These are phyloP conservation scores for Pharus latifolius DNA, from an alignment of 176 grass and related monocot genomes.

Conservation along the genomic window DNA sequence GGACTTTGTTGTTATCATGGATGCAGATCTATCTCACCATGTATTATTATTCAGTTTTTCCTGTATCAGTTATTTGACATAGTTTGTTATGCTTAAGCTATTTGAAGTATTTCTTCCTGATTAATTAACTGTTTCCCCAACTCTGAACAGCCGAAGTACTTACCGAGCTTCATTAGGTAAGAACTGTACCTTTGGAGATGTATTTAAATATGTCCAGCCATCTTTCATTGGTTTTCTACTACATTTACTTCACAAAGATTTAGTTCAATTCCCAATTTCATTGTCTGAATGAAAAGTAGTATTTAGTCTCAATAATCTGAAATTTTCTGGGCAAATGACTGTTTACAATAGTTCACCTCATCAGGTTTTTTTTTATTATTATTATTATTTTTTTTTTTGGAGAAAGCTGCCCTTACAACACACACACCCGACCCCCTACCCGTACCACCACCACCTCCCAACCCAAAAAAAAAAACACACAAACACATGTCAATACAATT, in stretches of 20 bases:
- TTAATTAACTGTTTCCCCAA: conserved; percentile 11
- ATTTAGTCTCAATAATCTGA: background rate
- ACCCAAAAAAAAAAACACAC: too few relatives aligned
- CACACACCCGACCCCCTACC: too few relatives aligned
- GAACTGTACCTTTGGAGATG: background rate
- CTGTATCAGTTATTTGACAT: conserved; percentile 7
- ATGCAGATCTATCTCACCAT: conserved; percentile 93
- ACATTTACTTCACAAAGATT: conserved; percentile 3
- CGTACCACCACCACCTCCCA: too few relatives aligned
- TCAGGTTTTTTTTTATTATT: too few relatives aligned
- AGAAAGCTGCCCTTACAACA: too few relatives aligned
- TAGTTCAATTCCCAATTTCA: background rate
- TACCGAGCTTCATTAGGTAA: conserved; percentile 94
- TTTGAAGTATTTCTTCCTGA: conserved; percentile 10
- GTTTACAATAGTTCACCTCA: background rate
- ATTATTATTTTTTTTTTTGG: too few relatives aligned
- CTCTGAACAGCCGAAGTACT: conserved; percentile 77
- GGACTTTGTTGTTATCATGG: conserved; percentile 89
- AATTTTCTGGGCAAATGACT: background rate
- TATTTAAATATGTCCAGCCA: background rate
- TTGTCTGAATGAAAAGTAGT: background rate
- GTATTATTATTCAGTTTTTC: conserved; percentile 31
- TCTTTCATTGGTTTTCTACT: background rate
- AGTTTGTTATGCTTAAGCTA: background rate
- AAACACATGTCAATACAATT: too few relatives aligned